These are phyloP conservation scores for Solanum gandarillasii DNA, from an alignment of 257 asterid species.

Conservation along the genomic window DNA sequence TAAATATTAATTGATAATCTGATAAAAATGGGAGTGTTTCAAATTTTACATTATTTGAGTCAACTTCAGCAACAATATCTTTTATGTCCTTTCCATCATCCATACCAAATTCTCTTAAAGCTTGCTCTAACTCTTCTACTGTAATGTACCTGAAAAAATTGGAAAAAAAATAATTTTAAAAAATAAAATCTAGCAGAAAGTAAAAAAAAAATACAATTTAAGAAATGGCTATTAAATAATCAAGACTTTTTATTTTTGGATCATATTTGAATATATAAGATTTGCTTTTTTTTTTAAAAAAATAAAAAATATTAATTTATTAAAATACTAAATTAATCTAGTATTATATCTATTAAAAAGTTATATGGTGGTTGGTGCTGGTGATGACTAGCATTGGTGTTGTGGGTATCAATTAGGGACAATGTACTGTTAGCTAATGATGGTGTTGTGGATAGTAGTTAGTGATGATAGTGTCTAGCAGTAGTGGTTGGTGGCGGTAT, in stretches of 20 bases:
- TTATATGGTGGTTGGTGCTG: neutral
- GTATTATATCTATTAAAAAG: neutral
- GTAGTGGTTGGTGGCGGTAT: neutral
- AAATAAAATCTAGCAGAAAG: neutral
- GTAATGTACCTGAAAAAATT: conserved; percentile 46
- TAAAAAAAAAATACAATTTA: neutral
- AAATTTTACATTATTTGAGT: conserved; percentile 49
- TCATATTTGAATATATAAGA: neutral
- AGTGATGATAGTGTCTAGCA: neutral
- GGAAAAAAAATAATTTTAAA: neutral
- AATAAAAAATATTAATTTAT: neutral
- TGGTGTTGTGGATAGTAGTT: neutral
- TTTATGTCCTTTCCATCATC: conserved; percentile 51
- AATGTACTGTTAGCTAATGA: neutral
- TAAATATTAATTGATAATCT: neutral
- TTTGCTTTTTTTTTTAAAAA: too few relatives aligned
- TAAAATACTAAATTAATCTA: neutral
- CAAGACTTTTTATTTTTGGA: too few relatives aligned
- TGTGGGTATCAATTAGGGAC: neutral
- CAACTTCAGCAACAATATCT: conserved; percentile 70
- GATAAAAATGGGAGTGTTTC: neutral
- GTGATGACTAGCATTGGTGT: neutral
- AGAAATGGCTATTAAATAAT: neutral
- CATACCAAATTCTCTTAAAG: conserved; percentile 69
- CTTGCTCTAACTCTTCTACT: conserved; percentile 74